These are phyloP conservation scores for Aspergillus steynii DNA, from an alignment of 495 filamentous ascomycete species.

Conservation along the genomic window DNA sequence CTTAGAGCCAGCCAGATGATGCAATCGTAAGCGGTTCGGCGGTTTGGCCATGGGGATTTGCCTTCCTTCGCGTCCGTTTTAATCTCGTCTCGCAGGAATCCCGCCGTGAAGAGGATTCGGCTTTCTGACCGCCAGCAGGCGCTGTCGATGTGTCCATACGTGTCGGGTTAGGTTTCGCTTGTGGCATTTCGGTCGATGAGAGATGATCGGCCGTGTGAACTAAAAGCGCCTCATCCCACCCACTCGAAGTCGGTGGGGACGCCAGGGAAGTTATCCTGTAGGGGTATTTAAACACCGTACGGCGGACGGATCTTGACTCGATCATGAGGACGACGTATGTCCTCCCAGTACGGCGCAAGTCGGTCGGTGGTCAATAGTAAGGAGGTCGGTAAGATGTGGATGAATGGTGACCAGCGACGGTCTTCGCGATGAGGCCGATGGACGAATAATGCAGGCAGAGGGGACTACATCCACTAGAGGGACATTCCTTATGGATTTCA, in stretches of 20 bases:
- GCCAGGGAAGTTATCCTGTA: slow-evolving; percentile 13
- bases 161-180: slow-evolving; percentile 21
- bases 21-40: background rate
- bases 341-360: too few species aligned
- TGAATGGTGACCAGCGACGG: too few species aligned
- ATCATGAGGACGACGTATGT: background rate
- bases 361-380: too few species aligned
- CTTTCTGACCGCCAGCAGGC: background rate
- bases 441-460: too few species aligned
- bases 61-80: background rate
- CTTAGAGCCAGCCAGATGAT: background rate
- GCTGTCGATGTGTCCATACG: background rate
- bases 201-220: slow-evolving; percentile 31
- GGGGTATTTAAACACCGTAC: slow-evolving; percentile 10
- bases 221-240: slow-evolving; percentile 21
- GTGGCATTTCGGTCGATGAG: slow-evolving; percentile 10
- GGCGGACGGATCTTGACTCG: slow-evolving; percentile 12
- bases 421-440: too few species aligned
- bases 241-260: slow-evolving; percentile 27
- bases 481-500: background rate
- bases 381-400: too few species aligned
- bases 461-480: too few species aligned
- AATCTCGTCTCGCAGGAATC: background rate
- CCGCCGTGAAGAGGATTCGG: too few species aligned
- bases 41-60: background rate